A percentile compares a stretch with the other conserved stretches of the same genome.
Evolutionary conservation across 139 green algal genomes (phyloP).

Genomic region (Zygnema cylindricum): DNA sequence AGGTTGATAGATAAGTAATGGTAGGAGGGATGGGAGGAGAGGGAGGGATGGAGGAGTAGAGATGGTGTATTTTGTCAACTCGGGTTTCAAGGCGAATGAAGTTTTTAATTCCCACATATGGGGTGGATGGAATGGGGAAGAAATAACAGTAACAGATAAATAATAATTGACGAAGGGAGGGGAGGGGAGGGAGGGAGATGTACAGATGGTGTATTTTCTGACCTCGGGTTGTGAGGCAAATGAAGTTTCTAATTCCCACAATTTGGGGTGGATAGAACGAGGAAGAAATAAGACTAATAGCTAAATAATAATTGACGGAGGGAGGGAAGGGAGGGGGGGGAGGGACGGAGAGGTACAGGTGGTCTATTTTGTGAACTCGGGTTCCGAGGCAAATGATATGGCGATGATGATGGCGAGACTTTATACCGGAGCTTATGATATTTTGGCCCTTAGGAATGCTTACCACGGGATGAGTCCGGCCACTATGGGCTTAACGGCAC

Average conservation of each 20-base stretch:
- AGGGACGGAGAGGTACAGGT: slow-evolving; percentile 25
- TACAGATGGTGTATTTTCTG: no score
- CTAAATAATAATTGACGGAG: no score
- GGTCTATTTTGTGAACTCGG: slow-evolving; percentile 87
- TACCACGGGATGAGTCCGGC: slow-evolving; percentile 90
- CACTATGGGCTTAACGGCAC: slow-evolving; percentile 89
- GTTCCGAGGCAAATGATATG: slow-evolving; percentile 88
- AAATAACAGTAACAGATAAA: no score
- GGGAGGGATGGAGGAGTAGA: neutral
- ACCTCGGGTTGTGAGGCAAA: neutral
- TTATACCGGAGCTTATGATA: slow-evolving; percentile 85
- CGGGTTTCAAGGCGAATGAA: slow-evolving; percentile 85
- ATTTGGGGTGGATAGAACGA: neutral
- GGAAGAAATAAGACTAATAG: neutral
- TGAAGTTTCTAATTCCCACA: neutral
- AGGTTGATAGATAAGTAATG: no score
- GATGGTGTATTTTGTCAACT: slow-evolving; percentile 86
- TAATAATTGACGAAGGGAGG: no score
- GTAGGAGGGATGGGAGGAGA: neutral
- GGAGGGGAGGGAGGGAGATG: no score
- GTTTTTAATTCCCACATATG: no score
- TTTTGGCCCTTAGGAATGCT: slow-evolving; percentile 88
- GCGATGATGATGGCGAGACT: slow-evolving; percentile 81
- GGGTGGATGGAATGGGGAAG: no score
- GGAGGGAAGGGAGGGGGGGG: neutral